Conservation (phyloP, 2,329 filamentous ascomycete species). For the Fusarium sulawesiense region DNA sequence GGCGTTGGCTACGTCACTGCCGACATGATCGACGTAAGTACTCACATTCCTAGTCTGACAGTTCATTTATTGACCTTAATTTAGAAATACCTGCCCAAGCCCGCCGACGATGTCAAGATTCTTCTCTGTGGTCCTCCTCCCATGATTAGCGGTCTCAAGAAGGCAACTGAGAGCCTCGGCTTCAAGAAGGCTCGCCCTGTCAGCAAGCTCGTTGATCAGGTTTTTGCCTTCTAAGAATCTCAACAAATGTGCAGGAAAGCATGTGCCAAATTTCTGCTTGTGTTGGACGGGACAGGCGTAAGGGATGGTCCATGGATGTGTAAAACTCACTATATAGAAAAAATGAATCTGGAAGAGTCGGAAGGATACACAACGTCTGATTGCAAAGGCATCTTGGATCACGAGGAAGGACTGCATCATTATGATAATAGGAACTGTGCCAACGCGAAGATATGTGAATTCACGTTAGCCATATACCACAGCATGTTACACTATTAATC, state of each 20-base stretch:
- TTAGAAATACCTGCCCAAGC: constrained; percentile 82
- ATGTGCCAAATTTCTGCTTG: neutral
- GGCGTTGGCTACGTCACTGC: constrained; percentile 94
- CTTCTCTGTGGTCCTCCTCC: constrained; percentile 95
- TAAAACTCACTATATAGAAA: constrained; percentile 26
- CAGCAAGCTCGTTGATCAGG: constrained; percentile 97
- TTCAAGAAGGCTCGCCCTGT: constrained; percentile 93
- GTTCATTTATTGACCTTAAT: constrained; percentile 37
- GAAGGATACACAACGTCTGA: constrained; percentile 5
- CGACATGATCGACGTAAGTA: constrained; percentile 88
- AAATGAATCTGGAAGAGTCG: constrained; percentile 17
- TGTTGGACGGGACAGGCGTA: neutral
- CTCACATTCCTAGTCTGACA: constrained; percentile 22
- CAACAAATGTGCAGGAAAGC: neutral
- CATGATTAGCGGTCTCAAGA: constrained; percentile 98
- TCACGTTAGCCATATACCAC: constrained; percentile 17
- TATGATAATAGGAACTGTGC: constrained; percentile 2
- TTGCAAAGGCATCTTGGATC: neutral
- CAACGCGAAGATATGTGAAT: constrained; percentile 16
- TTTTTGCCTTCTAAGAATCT: constrained; percentile 81
- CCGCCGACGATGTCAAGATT: constrained; percentile 90
- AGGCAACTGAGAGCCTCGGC: constrained; percentile 87
- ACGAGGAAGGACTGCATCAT: neutral
- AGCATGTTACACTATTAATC: constrained; percentile 3
- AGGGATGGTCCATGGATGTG: constrained; percentile 2